Evolutionary conservation across 2,329 filamentous ascomycete species (phyloP).

Genomic region (Helminthosporium solani): DNA sequence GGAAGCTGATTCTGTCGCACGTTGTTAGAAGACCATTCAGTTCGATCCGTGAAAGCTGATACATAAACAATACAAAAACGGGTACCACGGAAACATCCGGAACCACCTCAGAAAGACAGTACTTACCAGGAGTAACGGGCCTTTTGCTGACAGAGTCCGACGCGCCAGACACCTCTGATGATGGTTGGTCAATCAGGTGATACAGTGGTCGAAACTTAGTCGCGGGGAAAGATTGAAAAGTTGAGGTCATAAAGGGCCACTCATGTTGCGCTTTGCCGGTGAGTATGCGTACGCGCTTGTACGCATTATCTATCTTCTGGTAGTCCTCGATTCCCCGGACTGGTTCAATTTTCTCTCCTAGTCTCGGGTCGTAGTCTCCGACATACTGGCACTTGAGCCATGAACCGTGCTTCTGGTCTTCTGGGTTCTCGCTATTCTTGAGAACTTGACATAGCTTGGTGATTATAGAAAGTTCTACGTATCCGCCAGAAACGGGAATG

Average conservation of each 20-base stretch:
- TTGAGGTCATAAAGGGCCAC: constrained; percentile 33
- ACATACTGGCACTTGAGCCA: constrained; percentile 30
- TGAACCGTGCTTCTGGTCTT: constrained; percentile 21
- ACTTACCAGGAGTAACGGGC: background rate
- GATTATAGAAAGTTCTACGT: constrained; percentile 25
- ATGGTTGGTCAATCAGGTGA: background rate
- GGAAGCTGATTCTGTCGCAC: too few relatives aligned
- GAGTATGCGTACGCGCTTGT: constrained; percentile 27
- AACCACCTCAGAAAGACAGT: background rate
- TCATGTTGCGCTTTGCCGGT: constrained; percentile 34
- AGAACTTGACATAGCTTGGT: constrained; percentile 23
- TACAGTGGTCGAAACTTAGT: background rate
- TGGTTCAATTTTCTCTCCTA: constrained; percentile 6
- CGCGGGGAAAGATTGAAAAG: constrained; percentile 25
- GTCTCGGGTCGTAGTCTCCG: constrained; percentile 5
- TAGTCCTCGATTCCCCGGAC: constrained; percentile 27
- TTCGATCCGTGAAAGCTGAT: too few relatives aligned
- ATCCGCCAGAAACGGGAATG: constrained; percentile 15
- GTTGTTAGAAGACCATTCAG: too few relatives aligned
- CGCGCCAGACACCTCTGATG: background rate
- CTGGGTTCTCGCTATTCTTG: constrained; percentile 17
- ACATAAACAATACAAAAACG: too few relatives aligned
- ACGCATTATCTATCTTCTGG: constrained; percentile 27
- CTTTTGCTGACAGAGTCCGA: background rate
- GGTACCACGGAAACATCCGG: too few relatives aligned